Evolutionary conservation across 2,329 filamentous ascomycete genomes (phyloP), one percentile per base, ranked within the genome.

Genomic region (Phaeosphaeria sp.): DNA sequence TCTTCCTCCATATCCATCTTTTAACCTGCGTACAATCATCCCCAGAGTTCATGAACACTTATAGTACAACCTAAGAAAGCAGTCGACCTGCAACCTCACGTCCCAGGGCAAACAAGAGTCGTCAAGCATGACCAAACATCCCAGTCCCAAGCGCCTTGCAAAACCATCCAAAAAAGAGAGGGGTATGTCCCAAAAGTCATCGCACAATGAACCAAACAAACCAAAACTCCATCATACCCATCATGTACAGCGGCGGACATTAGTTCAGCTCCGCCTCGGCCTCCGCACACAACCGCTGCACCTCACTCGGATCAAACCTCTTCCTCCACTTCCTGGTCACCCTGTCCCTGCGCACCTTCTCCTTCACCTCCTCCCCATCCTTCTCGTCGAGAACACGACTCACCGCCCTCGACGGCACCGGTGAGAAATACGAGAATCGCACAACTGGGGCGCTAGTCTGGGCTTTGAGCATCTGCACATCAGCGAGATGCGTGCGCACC

Each of bases 221-320:
- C 36, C 15, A 6, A 13, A 17, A 13, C n/a, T 17, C 36, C 36
- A 39, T n/a, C 36, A 33, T 25, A 15, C 18, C n/a, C 46, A 48
- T 47, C 44, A 48, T n/a, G 17, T 27, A 21, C 25, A 13, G 18
- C 43, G 20, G 20, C 6, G 6, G 10, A 23, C 20, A 43, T 4
- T 25, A 11, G 33, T 5, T 11, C 25, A 76, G 59, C 61, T 75
- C 72, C 17, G 63, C 60, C 46, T 75, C 63, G 27, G 68, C 72
- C 41, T 75, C 71, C 9, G 51, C 55, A 49, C 73, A 76, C 47
- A 75, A 52, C 49, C 59, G 56, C 49, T 55, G 63, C 42, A 72
- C 62, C 22, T 63, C 65, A 50, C 55, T 50, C 3, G 73, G 69
- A 46, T 76, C 69, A 52, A 75, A 76, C 15, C 72, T 60, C 36